Evolutionary conservation across 2,329 filamentous ascomycete genomes (phyloP), one percentile per base, ranked within the genome.

Genomic region (Rhexocercosporidium sp.): DNA sequence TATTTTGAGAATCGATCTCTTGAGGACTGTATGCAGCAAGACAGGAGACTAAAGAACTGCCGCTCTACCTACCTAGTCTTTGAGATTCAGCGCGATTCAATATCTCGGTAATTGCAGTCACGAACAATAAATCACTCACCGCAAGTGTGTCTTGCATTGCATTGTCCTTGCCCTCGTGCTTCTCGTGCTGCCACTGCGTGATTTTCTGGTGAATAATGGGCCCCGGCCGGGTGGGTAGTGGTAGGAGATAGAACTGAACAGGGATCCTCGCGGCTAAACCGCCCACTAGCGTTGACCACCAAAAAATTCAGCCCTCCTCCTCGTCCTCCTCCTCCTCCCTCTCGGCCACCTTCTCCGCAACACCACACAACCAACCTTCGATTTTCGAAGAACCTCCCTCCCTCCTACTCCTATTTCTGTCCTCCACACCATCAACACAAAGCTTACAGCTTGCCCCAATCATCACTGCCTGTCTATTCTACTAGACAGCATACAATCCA

Each of bases 101-200:
- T n/a, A n/a, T n/a, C n/a, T n/a, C n/a, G 18, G n/a, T 34, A 4
- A 54, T 39, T 37, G 18, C 6, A 56, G n/a, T 1, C 18, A 22
- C 6, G 37, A 56, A 37, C n/a, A 61, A n/a, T 37, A 62, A 51
- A 62, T 51, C 59, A 34, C 41, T 62, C 59, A 62, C 59, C 57
- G 57, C 31, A 37, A 41, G 6, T 47, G 44, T 47, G 14, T 44
- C 41, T 44, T 46, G 56, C 31, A 46, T 16, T 39, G 20, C 18
- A 25, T 9, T 20, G 53, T 16, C 18, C 34, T 37, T 29, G 53
- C 37, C 34, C 54, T 27, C 27, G 22, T 53, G 27, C 22, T 31
- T 29, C n/a, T 29, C 16, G 3, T 5, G 16, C 6, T 5, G 12
- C 11, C 49, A 27, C 25, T 59, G 56, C 37, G 57, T 60, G 57